A percentile compares a stretch with the other conserved stretches of the same genome.
Conservation (phyloP, 1,139 yeast genomes). For the Tardiomyces digboiensis region DNA sequence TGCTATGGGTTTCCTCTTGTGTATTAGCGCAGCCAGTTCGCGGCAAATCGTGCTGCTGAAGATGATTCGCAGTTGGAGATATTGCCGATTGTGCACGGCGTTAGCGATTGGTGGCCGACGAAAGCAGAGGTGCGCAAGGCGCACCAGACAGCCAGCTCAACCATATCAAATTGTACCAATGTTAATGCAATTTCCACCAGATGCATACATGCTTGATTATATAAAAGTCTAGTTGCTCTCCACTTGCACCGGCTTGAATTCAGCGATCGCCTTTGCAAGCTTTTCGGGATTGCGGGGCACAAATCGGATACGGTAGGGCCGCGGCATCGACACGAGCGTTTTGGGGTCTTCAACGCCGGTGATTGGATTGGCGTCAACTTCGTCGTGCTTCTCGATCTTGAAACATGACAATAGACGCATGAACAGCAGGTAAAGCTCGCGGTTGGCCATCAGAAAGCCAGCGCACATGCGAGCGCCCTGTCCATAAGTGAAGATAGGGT, state of each 20-base stretch:
- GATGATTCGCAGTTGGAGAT: background rate
- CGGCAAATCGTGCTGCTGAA: background rate
- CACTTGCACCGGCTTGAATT: background rate
- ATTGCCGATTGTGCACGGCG: background rate
- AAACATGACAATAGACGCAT: constrained; percentile 25
- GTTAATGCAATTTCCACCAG: background rate
- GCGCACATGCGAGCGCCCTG: constrained; percentile 57
- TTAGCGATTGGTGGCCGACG: background rate
- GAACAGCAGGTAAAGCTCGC: constrained; percentile 42
- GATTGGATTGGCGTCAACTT: constrained; percentile 17
- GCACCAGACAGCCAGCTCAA: background rate
- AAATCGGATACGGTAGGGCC: constrained; percentile 12
- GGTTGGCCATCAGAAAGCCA: constrained; percentile 47
- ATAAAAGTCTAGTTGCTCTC: too few relatives aligned
- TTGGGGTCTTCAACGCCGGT: constrained; percentile 15
- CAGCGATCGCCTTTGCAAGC: constrained; percentile 5
- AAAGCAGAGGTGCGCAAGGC: background rate
- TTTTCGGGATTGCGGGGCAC: constrained; percentile 10
- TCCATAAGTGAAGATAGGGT: constrained; percentile 35
- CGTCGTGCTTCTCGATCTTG: constrained; percentile 13
- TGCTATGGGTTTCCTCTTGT: too few relatives aligned
- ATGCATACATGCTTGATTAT: background rate
- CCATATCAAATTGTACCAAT: background rate
- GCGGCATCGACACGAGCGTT: constrained; percentile 14
- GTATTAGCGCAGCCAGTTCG: too few relatives aligned